These are phyloP conservation scores for Tetrapisispora arboricola DNA, from an alignment of 805 yeast genomes.

Conservation along the genomic window DNA sequence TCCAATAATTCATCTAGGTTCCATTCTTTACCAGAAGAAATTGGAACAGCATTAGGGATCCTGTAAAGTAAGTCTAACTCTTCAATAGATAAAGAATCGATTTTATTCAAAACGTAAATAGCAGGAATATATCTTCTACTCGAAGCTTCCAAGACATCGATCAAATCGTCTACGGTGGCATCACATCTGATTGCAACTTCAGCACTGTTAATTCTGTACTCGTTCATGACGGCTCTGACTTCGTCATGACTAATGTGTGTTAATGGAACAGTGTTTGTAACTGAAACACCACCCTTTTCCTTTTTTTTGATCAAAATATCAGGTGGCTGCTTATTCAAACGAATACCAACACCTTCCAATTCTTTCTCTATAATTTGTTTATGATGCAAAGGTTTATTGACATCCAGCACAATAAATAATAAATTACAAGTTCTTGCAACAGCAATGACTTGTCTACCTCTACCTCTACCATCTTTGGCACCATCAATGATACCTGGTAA, in stretches of 20 bases:
- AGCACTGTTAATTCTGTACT: conserved; percentile 90
- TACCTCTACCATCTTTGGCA: conserved; percentile 84
- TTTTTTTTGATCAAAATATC: conserved; percentile 85
- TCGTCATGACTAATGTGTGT: conserved; percentile 89
- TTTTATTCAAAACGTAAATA: conserved; percentile 86
- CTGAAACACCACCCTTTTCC: conserved; percentile 91
- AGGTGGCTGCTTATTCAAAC: conserved; percentile 87
- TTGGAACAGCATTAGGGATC: conserved; percentile 96
- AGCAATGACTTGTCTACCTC: conserved; percentile 95
- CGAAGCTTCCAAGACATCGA: conserved; percentile 85
- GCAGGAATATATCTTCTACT: conserved; percentile 94
- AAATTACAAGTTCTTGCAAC: conserved; percentile 97
- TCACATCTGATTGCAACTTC: conserved; percentile 95
- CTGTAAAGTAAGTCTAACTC: conserved; percentile 84
- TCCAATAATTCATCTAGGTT: conserved; percentile 90
- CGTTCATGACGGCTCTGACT: conserved; percentile 91
- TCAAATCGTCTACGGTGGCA: conserved; percentile 93
- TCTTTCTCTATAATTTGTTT: conserved; percentile 91
- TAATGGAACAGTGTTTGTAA: conserved; percentile 86
- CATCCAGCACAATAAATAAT: conserved; percentile 88
- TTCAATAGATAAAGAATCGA: conserved; percentile 88
- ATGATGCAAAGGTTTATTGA: conserved; percentile 90
- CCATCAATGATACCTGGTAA: conserved; percentile 87
- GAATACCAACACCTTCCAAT: conserved; percentile 93
- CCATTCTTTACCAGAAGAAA: conserved; percentile 94